A percentile compares a stretch with the other conserved stretches of the same genome.
Evolutionary conservation across 176 grass and related monocot species (phyloP).

Genomic region (Cenchrus fungigraminus): DNA sequence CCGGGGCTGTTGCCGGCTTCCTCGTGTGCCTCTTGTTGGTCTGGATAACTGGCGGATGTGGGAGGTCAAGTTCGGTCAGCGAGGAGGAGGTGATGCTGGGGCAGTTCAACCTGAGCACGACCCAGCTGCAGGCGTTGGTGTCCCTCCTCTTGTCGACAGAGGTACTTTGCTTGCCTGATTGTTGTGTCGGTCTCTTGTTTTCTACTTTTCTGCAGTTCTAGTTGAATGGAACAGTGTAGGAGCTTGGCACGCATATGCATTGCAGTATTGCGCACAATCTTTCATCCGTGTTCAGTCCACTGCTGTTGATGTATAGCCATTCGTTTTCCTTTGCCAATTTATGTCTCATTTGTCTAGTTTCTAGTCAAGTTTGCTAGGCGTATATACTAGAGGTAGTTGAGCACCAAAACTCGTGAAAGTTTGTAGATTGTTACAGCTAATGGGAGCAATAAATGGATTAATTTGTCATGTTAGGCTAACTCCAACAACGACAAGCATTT

Average conservation of each 20-base stretch:
- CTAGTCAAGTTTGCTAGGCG: background rate
- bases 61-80: constrained; percentile 19
- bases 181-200: background rate
- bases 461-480: background rate
- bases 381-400: background rate
- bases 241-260: background rate
- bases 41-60: constrained; percentile 41
- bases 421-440: background rate
- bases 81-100: constrained; percentile 37
- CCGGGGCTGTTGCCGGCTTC: constrained; percentile 27
- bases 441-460: background rate
- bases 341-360: background rate
- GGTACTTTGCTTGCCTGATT: constrained; percentile 39
- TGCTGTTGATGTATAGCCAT: background rate
- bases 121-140: constrained; percentile 55
- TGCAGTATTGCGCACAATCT: background rate
- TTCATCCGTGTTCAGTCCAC: background rate
- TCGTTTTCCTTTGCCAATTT: background rate
- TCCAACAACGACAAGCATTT: too few species aligned
- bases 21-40: constrained; percentile 31
- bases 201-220: background rate
- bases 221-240: background rate
- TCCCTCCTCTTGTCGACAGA: constrained; percentile 49
- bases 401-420: background rate
- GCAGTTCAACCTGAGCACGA: constrained; percentile 58